These are phyloP conservation scores for Diutina ranongensis DNA, from an alignment of 1,139 yeast genomes.

Conservation along the genomic window DNA sequence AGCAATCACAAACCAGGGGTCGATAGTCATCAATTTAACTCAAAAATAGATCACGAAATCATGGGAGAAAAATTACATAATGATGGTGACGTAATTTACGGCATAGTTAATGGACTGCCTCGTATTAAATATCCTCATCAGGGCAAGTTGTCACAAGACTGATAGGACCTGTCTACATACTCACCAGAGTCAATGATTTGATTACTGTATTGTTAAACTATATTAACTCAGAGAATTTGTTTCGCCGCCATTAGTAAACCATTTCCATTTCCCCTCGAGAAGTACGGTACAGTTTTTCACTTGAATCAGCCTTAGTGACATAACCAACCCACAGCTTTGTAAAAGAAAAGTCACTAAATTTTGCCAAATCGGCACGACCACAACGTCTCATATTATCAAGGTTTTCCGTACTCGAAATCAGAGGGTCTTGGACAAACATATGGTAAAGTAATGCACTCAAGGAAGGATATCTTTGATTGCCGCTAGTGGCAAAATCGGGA, in stretches of 20 bases:
- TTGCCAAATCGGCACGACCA: neutral
- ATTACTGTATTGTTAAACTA: neutral
- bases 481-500: conserved; percentile 40
- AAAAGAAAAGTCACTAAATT: neutral
- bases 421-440: neutral
- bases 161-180: too few species aligned
- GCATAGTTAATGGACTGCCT: too few species aligned
- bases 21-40: too few species aligned
- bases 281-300: neutral
- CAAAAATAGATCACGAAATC: too few species aligned
- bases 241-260: too few species aligned
- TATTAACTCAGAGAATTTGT: too few species aligned
- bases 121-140: too few species aligned
- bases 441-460: neutral
- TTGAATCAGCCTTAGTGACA: neutral
- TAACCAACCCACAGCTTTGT: neutral
- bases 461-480: neutral
- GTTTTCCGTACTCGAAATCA: neutral
- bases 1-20: too few species aligned
- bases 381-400: neutral
- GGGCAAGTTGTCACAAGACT: too few species aligned
- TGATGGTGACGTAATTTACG: too few species aligned
- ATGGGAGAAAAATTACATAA: too few species aligned
- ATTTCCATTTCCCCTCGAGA: conserved; percentile 1
- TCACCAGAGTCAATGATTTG: too few species aligned